These are phyloP conservation scores for Fusarium haematococcum DNA, from an alignment of 2,329 filamentous ascomycete genomes.

Conservation along the genomic window DNA sequence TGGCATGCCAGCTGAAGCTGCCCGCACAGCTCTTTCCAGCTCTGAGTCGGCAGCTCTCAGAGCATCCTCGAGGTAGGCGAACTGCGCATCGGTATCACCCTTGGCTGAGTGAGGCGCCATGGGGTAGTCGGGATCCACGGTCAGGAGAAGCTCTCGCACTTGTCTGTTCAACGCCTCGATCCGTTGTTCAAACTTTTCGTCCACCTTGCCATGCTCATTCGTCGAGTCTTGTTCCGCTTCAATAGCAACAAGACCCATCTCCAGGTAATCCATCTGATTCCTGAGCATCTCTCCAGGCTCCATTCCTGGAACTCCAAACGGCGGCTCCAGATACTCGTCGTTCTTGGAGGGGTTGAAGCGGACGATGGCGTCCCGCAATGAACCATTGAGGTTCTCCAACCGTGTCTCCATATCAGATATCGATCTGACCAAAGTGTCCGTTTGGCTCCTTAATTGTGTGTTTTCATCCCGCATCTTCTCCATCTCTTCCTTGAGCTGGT, in stretches of 20 bases:
- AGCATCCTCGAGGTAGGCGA: constrained; percentile 74
- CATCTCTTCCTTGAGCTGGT: constrained; percentile 61
- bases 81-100: constrained; percentile 72
- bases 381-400: constrained; percentile 75
- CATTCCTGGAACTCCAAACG: constrained; percentile 47
- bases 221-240: constrained; percentile 65
- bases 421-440: constrained; percentile 54
- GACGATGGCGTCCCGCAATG: constrained; percentile 75
- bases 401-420: constrained; percentile 73
- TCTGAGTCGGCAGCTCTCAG: constrained; percentile 63
- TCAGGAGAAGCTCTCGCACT: constrained; percentile 68
- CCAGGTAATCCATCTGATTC: constrained; percentile 77
- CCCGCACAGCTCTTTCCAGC: constrained; percentile 50
- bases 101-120: constrained; percentile 69
- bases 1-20: constrained; percentile 46
- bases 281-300: constrained; percentile 62
- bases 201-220: constrained; percentile 49
- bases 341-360: constrained; percentile 69
- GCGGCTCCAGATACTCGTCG: constrained; percentile 58
- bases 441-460: constrained; percentile 49
- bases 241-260: constrained; percentile 72
- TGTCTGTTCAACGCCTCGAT: constrained; percentile 73
- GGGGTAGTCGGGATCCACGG: constrained; percentile 61
- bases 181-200: constrained; percentile 63
- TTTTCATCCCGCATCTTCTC: constrained; percentile 62